Conservation (phyloP, 2,329 filamentous ascomycete genomes). For the Colletotrichum chrysophilum region DNA sequence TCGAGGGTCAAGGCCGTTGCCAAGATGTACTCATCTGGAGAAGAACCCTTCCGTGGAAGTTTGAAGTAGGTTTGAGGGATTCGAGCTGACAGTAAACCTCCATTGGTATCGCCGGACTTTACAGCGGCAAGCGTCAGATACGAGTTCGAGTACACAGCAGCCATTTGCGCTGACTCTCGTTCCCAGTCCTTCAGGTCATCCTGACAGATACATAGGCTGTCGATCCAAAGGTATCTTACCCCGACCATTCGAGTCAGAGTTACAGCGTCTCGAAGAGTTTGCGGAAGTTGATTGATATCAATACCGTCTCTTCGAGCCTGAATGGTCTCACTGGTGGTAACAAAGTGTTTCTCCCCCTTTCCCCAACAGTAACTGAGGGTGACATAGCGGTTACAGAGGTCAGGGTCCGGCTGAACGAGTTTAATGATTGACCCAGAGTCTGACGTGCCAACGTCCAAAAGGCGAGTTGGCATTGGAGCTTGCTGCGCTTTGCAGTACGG, state of each 20-base stretch:
- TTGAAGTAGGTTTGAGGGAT: background rate
- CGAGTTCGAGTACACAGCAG: slow-evolving; percentile 28
- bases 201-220: slow-evolving; percentile 36
- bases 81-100: slow-evolving; percentile 23
- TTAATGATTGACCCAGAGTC: background rate
- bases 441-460: background rate
- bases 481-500: background rate
- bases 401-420: background rate
- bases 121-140: slow-evolving; percentile 29
- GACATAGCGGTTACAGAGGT: background rate
- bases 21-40: background rate
- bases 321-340: background rate
- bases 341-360: background rate
- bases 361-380: slow-evolving; percentile 17
- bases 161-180: slow-evolving; percentile 27
- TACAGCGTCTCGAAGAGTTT: slow-evolving; percentile 30
- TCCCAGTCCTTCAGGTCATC: slow-evolving; percentile 28
- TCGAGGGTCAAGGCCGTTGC: background rate
- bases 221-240: slow-evolving; percentile 33
- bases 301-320: background rate
- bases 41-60: background rate
- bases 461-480: background rate
- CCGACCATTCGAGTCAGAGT: slow-evolving; percentile 25
- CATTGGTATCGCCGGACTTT: slow-evolving; percentile 21
- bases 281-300: slow-evolving; percentile 13